Base-by-base conservation (phyloP, 768 basidiomycete species). In the Leccinum rimulosum region DNA sequence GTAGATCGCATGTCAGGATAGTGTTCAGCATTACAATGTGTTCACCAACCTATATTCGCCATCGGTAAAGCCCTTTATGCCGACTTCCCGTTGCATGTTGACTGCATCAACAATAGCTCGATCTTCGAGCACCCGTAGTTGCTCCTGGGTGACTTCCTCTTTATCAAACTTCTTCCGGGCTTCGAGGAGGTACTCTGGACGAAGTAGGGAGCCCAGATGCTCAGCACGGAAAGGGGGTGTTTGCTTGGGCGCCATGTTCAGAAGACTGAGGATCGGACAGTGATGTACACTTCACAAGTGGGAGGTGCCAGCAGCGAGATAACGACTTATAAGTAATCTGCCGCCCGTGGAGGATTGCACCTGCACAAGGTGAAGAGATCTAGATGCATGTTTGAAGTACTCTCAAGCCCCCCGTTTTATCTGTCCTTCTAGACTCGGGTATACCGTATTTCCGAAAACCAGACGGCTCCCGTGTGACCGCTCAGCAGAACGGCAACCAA, bases 201-300 rank as follows among this genome's bases (percentile, higher is more conserved):
- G 75, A 56, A 79, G 78, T 38, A 80, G 67, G 7, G 78, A 80
- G 36, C 79, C 79, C 9, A 79, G 60, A 61, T 80, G 79, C 54
- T 80, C 79, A 15, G 79, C 78, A 27, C 78, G 74, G 69, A 78
- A 79, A 28, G 79, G 79, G 5, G 79, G 79, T n/a, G 49, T 58
- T 38, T 71, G 66, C 50, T 65, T 71, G 12, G 57, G 27, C 1
- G 54, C 14, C 67, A 71, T 71, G 6, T 30, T 57, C 7, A 47
- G 47, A 50, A 35, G 19, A 33, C n/a, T 6, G 11, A 38, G 15
- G 17, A 17, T 38, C 3, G 17, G 38, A 17, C 38, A 17, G 17
- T 17, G 38, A 40, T 17, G 8, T 8, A 40, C 15, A 17, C 38
- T 40, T 17, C 17, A 0, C 0, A 1, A 8, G 15, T 40, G 15